phyloP scores from a whole-genome alignment of 768 basidiomycete species.

The Mycena sanguinolenta region DNA sequence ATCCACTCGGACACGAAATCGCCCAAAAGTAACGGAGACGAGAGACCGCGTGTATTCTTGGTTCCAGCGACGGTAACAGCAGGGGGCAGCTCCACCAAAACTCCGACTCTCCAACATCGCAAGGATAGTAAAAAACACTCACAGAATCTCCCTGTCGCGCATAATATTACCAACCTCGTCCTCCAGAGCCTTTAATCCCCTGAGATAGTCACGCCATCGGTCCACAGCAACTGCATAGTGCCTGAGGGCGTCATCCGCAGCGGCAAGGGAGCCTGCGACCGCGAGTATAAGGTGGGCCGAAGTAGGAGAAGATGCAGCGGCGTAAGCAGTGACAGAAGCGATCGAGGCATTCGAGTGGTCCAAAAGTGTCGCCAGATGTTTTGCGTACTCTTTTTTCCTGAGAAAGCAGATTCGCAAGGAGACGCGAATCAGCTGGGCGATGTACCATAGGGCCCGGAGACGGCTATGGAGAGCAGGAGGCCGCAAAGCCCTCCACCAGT shows the following conservation, averaged over 20 bases:
- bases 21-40: no score
- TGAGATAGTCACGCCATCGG: slow-evolving; percentile 73
- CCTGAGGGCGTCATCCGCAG: slow-evolving; percentile 77
- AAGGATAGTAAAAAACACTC: slow-evolving; percentile 45
- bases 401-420: slow-evolving; percentile 75
- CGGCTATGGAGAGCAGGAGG: neutral
- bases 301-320: slow-evolving; percentile 72
- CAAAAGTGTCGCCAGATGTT: slow-evolving; percentile 69
- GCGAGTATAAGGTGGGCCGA: slow-evolving; percentile 66
- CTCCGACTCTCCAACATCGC: neutral
- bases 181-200: slow-evolving; percentile 73
- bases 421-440: slow-evolving; percentile 78
- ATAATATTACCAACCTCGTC: slow-evolving; percentile 80
- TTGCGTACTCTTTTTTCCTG: slow-evolving; percentile 82
- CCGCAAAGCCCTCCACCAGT: neutral
- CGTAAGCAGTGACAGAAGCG: slow-evolving; percentile 79
- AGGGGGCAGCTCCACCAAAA: neutral
- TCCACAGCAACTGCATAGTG: slow-evolving; percentile 73
- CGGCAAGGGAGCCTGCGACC: slow-evolving; percentile 69
- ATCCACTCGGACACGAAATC: no score
- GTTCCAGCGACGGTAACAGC: neutral
- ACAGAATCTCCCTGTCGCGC: slow-evolving; percentile 88
- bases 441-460: slow-evolving; percentile 67
- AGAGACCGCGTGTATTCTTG: neutral
- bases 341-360: slow-evolving; percentile 71